Evolutionary conservation across 1,284 basidiomycete species (phyloP), one percentile per base, ranked within the genome.

Genomic region (Xanthoconium separans): DNA sequence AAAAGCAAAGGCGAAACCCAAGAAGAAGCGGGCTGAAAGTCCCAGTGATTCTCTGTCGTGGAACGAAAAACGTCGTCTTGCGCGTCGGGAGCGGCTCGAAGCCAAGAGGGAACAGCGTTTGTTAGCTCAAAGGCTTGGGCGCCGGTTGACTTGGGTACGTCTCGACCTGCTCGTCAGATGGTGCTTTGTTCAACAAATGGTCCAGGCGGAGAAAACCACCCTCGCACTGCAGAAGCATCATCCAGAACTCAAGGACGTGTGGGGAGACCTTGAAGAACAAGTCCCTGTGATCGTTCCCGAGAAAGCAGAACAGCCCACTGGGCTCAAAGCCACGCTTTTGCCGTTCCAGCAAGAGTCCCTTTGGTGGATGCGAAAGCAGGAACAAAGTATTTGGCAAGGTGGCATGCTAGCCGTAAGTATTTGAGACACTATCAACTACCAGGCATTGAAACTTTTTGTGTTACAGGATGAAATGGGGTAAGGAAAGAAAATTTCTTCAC

Each of bases 311-410:
- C 95, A 96, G 58, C 95, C 97, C 4, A 73, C 75, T 2, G 87
- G 87, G 10, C 76, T 99, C 56, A 95, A 93, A 69, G 75, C 84
- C 39, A 79, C 76, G 0, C 76, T 91, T 10, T 72, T 91, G 30
- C 88, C 89, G 56, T 91, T 91, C 75, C 96, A 99, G 71, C 85
- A 84, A 57, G 97, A 99, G 74, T 94, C 93, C 70, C 76, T 99
- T 54, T 85, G 81, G 68, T 99, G 97, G 97, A 95, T 99, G 91
- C 84, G 86, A 59, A 82, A 93, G 65, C 97, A 99, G 75, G 97
- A 99, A 73, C 76, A 86, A 55, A 83, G 91, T 4, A 73, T 84
- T 7, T 98, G 95, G 93, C 78, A 79, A 46, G 96, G 97, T 41
- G 97, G 96, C 12, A 89, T 99, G 83, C 79, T 99, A 50, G 95